A percentile compares a stretch with the other conserved stretches of the same genome.
phyloP scores from a whole-genome alignment of 2,329 filamentous ascomycete species.

The Trichoderma sp. region DNA sequence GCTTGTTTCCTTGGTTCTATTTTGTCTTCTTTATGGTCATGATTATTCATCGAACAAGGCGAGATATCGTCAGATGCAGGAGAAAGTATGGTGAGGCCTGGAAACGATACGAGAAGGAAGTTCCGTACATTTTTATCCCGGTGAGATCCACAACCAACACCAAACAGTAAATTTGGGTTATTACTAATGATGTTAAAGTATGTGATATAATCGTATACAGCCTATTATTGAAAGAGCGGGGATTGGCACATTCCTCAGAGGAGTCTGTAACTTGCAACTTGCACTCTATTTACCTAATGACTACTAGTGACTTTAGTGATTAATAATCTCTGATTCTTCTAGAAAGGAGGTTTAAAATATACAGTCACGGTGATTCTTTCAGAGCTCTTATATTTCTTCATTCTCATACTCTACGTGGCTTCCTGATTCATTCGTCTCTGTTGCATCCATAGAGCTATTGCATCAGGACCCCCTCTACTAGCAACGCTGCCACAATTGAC shows the following conservation, averaged over 20 bases:
- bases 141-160: neutral
- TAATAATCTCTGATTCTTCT: too few species aligned
- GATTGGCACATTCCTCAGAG: neutral
- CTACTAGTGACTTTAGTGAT: too few species aligned
- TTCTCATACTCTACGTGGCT: too few species aligned
- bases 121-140: neutral
- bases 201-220: neutral
- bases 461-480: too few species aligned
- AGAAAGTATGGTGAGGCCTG: neutral
- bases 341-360: too few species aligned
- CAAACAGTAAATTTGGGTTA: neutral
- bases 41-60: neutral
- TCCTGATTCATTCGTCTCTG: too few species aligned
- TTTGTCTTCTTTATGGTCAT: neutral
- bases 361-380: too few species aligned
- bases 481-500: too few species aligned
- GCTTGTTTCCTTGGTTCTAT: neutral
- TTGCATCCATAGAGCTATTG: too few species aligned
- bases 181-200: neutral
- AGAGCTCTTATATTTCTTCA: too few species aligned
- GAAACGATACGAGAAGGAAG: neutral
- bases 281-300: too few species aligned
- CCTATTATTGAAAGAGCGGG: neutral
- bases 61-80: neutral
- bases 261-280: neutral